Base-by-base conservation (phyloP, 495 filamentous ascomycete species). In the Talaromyces stipitatus region DNA sequence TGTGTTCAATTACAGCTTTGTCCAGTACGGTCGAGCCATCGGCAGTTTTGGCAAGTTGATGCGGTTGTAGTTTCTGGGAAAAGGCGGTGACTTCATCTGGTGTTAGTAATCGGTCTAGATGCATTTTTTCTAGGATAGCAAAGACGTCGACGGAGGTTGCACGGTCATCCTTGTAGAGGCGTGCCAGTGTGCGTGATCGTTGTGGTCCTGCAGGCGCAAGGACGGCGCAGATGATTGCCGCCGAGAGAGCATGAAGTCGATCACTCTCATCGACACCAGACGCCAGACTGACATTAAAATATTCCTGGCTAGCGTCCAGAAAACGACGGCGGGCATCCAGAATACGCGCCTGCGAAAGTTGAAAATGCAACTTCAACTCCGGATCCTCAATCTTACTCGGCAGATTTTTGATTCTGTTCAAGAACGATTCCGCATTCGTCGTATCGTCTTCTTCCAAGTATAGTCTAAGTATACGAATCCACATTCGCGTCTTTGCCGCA, bases 111-210 rank as follows among this genome's bases (percentile, higher is more conserved):
- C 94, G 83, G 70, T 97, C 91, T 26, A 98, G 80, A 68, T 95
- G 95, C 83, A 98, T 97, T 74, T 97, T 97, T 77, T 97, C 95
- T 20, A 98, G 76, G 54, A 98, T 97, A 41, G 81, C 78, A 64
- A 87, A 92, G 68, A 97, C 90, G 6, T 87, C 83, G 2, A 92
- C 80, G 46, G 83, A 80, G 2, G 80, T 72, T 0, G 89, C 81
- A 18, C 94, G 84, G 47, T 97, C 95, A 65, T 98, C 94, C 69
- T 96, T 97, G 78, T 96, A 97, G 6, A 98, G 75, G 55, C 85
- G 85, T 2, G 84, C 88, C 7, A 98, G 78, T 7, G 82, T 82
- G 9, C 89, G 80, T 54, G 88, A 90, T 14, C 94, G 88, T 61
- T 85, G 76, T 0, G 94, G 94, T 0, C 94, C 94, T 4, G 94